Conservation (phyloP, 106 monocot genomes). For the Dioscorea dumetorum region DNA sequence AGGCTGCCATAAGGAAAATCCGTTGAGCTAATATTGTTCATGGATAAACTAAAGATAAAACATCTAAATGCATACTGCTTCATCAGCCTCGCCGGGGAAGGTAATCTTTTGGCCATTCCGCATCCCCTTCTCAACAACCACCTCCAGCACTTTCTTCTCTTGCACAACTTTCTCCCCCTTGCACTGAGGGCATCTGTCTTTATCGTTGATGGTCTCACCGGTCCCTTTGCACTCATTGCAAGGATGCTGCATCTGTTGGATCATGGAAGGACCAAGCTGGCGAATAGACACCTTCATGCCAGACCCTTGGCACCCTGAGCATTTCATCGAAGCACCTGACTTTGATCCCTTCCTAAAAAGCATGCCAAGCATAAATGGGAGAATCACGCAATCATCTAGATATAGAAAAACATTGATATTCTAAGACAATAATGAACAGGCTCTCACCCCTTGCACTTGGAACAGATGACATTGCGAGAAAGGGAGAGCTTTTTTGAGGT, state of each 20-base stretch:
- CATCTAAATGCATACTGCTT: slow-evolving; percentile 51
- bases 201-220: slow-evolving; percentile 78
- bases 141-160: slow-evolving; percentile 93
- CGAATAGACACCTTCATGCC: slow-evolving; percentile 82
- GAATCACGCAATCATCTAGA: background rate
- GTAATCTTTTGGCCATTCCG: slow-evolving; percentile 85
- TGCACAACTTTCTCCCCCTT: slow-evolving; percentile 91
- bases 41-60: background rate
- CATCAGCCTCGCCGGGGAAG: slow-evolving; percentile 94
- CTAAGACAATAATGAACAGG: background rate
- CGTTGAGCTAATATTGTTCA: no score
- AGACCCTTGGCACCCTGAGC: slow-evolving; percentile 64
- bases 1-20: slow-evolving; percentile 45
- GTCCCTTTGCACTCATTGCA: slow-evolving; percentile 88
- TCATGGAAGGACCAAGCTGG: slow-evolving; percentile 72
- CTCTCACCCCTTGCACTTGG: slow-evolving; percentile 74
- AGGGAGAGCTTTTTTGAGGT: slow-evolving; percentile 78
- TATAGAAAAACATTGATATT: background rate
- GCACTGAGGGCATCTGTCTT: slow-evolving; percentile 75
- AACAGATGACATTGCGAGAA: slow-evolving; percentile 72
- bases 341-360: slow-evolving; percentile 69
- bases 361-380: background rate
- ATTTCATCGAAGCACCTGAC: slow-evolving; percentile 73
- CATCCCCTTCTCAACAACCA: slow-evolving; percentile 91
- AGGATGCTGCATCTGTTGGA: slow-evolving; percentile 90